phyloP scores from a whole-genome alignment of 75 land plant species.

The Cryptomeria japonica region DNA sequence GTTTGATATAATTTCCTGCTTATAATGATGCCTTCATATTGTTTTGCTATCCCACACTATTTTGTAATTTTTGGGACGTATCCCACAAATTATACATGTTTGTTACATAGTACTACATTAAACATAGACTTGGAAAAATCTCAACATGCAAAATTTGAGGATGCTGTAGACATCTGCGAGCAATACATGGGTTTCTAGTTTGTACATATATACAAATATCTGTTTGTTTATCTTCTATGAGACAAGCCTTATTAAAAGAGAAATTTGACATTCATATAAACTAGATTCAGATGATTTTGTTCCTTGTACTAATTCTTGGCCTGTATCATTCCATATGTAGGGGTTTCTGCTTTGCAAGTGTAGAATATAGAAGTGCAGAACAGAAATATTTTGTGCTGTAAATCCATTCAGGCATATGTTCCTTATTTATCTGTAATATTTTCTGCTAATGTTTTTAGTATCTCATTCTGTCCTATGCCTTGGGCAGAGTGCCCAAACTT shows the following conservation, averaged over 20 bases:
- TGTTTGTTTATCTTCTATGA: neutral
- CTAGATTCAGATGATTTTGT: too few species aligned
- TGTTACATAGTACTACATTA: too few species aligned
- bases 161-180: neutral
- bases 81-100: neutral
- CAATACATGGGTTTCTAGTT: neutral
- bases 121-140: neutral
- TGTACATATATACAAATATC: neutral
- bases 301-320: too few species aligned
- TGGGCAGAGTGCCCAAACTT: neutral
- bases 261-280: too few species aligned
- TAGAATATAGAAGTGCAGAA: neutral
- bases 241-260: neutral
- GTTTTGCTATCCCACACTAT: neutral
- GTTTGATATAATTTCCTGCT: neutral
- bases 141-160: neutral
- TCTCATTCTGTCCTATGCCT: neutral
- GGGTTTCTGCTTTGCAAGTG: neutral
- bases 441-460: neutral
- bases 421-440: neutral
- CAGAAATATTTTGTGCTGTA: neutral
- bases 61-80: neutral
- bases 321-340: neutral
- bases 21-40: too few species aligned
- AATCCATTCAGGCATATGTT: neutral